A percentile compares a stretch with the other conserved stretches of the same genome.
phyloP scores from a whole-genome alignment of 805 yeast species.

The Saturnispora sekii region DNA sequence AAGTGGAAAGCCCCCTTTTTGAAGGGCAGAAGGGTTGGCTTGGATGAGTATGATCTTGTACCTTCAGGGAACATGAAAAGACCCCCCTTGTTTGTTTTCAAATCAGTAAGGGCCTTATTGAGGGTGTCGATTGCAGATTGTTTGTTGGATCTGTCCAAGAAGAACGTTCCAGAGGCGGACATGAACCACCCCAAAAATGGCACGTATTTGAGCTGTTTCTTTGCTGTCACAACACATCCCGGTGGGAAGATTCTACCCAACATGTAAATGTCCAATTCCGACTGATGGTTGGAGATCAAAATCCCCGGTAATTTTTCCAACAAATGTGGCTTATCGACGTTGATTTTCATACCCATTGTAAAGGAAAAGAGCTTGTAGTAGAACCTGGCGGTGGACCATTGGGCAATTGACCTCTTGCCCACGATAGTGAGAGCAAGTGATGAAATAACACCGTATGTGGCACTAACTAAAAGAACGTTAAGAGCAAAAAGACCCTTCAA shows the following conservation, averaged over 20 bases:
- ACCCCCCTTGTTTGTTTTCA: conserved; percentile 58
- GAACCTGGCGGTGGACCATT: conserved; percentile 82
- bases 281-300: conserved; percentile 82
- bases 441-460: conserved; percentile 68
- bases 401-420: conserved; percentile 74
- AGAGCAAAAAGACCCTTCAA: conserved; percentile 47
- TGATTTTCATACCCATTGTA: conserved; percentile 60
- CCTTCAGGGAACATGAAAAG: conserved; percentile 96
- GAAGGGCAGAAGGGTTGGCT: conserved; percentile 70
- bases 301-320: conserved; percentile 62
- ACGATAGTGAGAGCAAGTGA: conserved; percentile 55
- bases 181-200: conserved; percentile 98
- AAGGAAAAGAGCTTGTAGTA: conserved; percentile 55
- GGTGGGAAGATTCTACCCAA: conserved; percentile 80
- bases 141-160: conserved; percentile 74
- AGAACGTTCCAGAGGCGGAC: conserved; percentile 83
- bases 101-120: conserved; percentile 51
- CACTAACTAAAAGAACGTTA: conserved; percentile 45
- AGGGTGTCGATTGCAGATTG: conserved; percentile 69
- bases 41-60: conserved; percentile 71
- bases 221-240: conserved; percentile 88
- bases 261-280: conserved; percentile 73
- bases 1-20: conserved; percentile 98
- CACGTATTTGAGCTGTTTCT: conserved; percentile 67
- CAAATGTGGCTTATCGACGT: conserved; percentile 55